A percentile compares a stretch with the other conserved stretches of the same genome.
phyloP scores from a whole-genome alignment of 2,329 filamentous ascomycete genomes.

The Pseudogymnoascus sp. region DNA sequence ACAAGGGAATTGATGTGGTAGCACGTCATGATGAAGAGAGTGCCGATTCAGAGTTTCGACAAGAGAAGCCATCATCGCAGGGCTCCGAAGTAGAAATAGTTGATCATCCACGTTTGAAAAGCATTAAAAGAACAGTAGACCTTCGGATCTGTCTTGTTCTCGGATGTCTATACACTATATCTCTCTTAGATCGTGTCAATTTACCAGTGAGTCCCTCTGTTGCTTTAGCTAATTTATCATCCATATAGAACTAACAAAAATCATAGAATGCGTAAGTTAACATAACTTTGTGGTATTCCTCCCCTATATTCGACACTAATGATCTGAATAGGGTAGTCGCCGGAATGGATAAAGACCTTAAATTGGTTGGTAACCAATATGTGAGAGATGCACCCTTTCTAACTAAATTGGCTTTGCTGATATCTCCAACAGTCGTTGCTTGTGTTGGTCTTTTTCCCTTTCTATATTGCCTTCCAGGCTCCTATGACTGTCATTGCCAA shows the following conservation, averaged over 20 bases:
- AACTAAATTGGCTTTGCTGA: background rate
- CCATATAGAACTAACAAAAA: background rate
- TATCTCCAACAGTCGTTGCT: background rate
- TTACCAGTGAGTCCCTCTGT: background rate
- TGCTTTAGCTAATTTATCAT: background rate
- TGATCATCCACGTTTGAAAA: background rate
- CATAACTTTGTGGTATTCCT: background rate
- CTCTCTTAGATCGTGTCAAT: background rate
- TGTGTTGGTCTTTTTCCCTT: background rate
- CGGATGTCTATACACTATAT: slow-evolving; percentile 2
- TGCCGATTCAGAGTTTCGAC: background rate
- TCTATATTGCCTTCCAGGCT: background rate
- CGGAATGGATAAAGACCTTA: background rate
- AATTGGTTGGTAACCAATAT: slow-evolving; percentile 3
- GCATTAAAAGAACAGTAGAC: background rate
- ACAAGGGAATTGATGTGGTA: background rate
- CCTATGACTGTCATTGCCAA: background rate
- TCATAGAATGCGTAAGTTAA: background rate
- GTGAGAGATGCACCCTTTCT: background rate
- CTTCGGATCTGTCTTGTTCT: slow-evolving; percentile 5
- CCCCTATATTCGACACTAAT: background rate
- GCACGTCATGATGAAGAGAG: background rate
- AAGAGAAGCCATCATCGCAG: background rate
- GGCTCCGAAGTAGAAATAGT: background rate
- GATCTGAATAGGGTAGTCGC: background rate